These are phyloP conservation scores for Penicillium flavigenum DNA, from an alignment of 495 filamentous ascomycete species.

Conservation along the genomic window DNA sequence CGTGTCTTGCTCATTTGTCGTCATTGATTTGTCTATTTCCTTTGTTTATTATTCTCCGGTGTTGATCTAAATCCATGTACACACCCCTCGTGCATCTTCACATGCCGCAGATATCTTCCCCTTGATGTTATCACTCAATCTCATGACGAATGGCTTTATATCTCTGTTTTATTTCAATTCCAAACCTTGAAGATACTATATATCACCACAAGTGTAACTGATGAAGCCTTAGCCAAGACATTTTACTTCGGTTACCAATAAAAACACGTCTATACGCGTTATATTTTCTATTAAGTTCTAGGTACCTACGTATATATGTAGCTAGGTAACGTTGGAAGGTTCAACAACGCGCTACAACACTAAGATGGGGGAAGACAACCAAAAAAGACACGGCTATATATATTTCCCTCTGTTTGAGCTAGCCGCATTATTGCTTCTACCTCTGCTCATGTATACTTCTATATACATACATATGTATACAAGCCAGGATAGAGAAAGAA, in stretches of 20 bases:
- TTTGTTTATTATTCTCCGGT: constrained; percentile 23
- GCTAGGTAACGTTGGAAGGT: too few species aligned
- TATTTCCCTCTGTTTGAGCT: background rate
- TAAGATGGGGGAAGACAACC: too few species aligned
- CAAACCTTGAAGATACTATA: background rate
- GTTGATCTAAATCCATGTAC: constrained; percentile 29
- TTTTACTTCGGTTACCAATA: too few species aligned
- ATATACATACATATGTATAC: background rate
- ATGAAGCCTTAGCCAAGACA: too few species aligned
- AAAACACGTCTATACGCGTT: too few species aligned
- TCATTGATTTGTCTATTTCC: constrained; percentile 6
- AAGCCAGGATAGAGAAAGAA: constrained; percentile 3
- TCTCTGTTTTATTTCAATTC: constrained; percentile 9
- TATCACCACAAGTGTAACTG: too few species aligned
- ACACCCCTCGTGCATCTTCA: constrained; percentile 26
- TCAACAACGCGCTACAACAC: too few species aligned
- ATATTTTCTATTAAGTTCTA: too few species aligned
- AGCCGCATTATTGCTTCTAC: background rate
- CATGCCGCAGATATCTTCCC: constrained; percentile 26
- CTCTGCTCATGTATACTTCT: background rate
- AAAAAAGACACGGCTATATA: background rate
- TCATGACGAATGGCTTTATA: constrained; percentile 31
- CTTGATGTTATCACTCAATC: constrained; percentile 30
- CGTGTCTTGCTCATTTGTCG: constrained; percentile 10
- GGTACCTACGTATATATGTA: too few species aligned